A percentile compares a stretch with the other conserved stretches of the same genome.
Conservation (phyloP, 2,329 filamentous ascomycete genomes). For the Rugonectria rugulosa region DNA sequence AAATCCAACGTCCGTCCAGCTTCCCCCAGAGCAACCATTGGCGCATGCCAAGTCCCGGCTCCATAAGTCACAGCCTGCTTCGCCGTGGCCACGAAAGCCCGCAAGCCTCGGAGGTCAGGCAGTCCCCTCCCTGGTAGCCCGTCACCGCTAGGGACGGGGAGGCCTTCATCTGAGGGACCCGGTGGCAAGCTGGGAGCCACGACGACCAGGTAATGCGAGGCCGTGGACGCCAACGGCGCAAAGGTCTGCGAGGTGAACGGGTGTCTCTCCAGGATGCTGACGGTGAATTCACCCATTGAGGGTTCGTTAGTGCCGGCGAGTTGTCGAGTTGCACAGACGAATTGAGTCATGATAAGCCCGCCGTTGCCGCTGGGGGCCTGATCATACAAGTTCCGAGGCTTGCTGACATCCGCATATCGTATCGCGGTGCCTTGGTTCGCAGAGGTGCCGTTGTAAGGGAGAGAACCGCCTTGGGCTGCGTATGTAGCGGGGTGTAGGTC, state of each 20-base stretch:
- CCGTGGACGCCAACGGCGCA: conserved; percentile 70
- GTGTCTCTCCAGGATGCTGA: conserved; percentile 85
- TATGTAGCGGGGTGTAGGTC: conserved; percentile 57
- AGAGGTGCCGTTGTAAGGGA: conserved; percentile 60
- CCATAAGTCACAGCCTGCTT: conserved; percentile 91
- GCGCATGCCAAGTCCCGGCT: conserved; percentile 93
- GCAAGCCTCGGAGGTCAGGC: conserved; percentile 75
- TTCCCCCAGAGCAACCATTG: conserved; percentile 85
- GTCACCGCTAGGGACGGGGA: conserved; percentile 40
- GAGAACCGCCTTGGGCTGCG: conserved; percentile 48
- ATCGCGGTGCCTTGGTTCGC: conserved; percentile 89
- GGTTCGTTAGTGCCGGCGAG: conserved; percentile 28
- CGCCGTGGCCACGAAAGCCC: conserved; percentile 80
- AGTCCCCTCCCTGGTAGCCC: conserved; percentile 66
- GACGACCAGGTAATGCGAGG: conserved; percentile 77
- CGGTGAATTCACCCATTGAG: conserved; percentile 54
- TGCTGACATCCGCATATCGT: conserved; percentile 84
- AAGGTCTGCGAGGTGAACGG: conserved; percentile 96
- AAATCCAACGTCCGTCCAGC: conserved; percentile 74
- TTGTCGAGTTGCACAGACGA: conserved; percentile 69
- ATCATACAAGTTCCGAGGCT: conserved; percentile 74
- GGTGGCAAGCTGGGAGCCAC: conserved; percentile 80
- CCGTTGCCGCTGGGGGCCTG: conserved; percentile 63
- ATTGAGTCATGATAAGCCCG: conserved; percentile 81
- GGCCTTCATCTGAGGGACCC: conserved; percentile 30